Evolutionary conservation across 2,329 filamentous ascomycete species (phyloP).

Genomic region (Parastagonospora nodorum): DNA sequence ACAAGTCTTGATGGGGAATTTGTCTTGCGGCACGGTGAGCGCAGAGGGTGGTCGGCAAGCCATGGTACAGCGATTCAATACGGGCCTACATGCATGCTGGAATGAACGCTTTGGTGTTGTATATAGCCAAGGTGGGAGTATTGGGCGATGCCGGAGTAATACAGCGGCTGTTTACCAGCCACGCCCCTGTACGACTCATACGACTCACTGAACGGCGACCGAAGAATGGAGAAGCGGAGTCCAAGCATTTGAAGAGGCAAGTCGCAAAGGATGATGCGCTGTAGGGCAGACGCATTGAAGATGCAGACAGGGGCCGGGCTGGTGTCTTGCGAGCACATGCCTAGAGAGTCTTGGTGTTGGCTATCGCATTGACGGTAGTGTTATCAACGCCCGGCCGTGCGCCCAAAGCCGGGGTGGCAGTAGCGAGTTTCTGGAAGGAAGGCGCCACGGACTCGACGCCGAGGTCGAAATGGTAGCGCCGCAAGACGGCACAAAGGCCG

Average conservation of each 20-base stretch:
- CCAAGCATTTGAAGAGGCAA: not conserved
- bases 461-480: conserved; percentile 4
- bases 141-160: not conserved
- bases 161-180: not conserved
- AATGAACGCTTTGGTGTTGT: not conserved
- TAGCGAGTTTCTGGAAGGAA: conserved; percentile 8
- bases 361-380: conserved; percentile 1
- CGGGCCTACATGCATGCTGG: not conserved
- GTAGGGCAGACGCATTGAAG: too few species aligned
- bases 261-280: too few species aligned
- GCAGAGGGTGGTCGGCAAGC: not conserved
- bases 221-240: not conserved
- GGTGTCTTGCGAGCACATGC: conserved; percentile 11
- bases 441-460: conserved; percentile 11
- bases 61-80: not conserved
- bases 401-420: not conserved
- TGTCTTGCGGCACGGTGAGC: not conserved
- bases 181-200: not conserved
- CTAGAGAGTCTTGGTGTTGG: conserved; percentile 3
- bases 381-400: conserved; percentile 8
- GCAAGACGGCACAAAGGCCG: not conserved
- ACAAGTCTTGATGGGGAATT: not conserved
- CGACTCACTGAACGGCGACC: not conserved
- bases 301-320: not conserved
- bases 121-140: not conserved